Evolutionary conservation across 1,139 yeast species (phyloP), one percentile per base, ranked within the genome.

Genomic region (Pichia sp.): DNA sequence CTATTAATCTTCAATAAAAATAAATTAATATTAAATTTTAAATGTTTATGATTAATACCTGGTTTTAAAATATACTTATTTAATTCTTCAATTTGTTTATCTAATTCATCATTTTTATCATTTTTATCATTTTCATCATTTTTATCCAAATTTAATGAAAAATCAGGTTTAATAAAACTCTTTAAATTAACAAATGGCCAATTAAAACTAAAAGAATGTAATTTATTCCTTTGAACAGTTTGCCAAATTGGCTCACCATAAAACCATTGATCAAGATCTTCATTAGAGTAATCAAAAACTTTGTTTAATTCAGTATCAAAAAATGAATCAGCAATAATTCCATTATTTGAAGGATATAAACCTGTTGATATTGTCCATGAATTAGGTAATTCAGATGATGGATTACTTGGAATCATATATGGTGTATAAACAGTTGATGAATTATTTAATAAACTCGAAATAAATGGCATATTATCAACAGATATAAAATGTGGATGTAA

Each of bases 351-450:
- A 1, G 97, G 97, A 48, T 80, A 77, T 41, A 85, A 65, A 0
- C 97, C 97, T 0, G 97, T 90, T 1, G 85, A 81, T 53, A 90
- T 61, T 0, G 96, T 80, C 94, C 96, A 90, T 61, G 87, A 96
- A 60, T 90, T 89, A 0, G 96, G 95, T 57, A 87, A 86, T 1
- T 96, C 86, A 34, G 89, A 85, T 0, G 95, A 78, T 2, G 97
- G 97, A 62, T 89, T 89, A 6, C 87, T 76, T 0, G 97, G 96
- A 4, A 65, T 67, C 92, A 90, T 85, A 58, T 78, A 87, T 1
- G 96, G 96, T 4, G 94, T 78, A 5, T 85, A 85, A 53, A 74
- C 77, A 1, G 53, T 48, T 6, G 27, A 16, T 24, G 73, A 80
- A 26, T 74, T 66, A 9, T 71, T 57, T 55, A 78, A 63, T 61